Base-by-base conservation (phyloP, 768 basidiomycete species). In the Suillus subluteus region DNA sequence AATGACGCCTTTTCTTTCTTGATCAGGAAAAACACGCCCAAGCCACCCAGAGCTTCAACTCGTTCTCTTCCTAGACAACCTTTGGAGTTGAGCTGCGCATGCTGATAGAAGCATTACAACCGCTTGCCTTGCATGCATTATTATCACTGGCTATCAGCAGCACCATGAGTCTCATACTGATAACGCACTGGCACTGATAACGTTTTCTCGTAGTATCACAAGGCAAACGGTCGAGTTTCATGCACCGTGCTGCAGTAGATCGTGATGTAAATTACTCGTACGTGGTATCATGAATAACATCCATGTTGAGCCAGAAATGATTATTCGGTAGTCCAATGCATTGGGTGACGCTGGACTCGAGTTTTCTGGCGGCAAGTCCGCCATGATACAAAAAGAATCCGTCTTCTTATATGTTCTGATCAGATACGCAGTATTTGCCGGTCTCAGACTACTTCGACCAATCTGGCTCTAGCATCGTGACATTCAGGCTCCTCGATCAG, bases 1-100 rank as follows among this genome's bases (percentile, higher is more conserved):
- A 41, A 43, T 61, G 59, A 30, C 26, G 18, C 41, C 26, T 43
- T 61, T 61, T 59, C 37, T 59, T 40, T 41, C 58, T 61, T 61
- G 59, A 61, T 61, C 59, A 61, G 59, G 59, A 30, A 61, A 61
- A 43, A 61, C 59, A 61, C 59, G 59, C 41, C 16, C 38, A 58
- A 58, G n/a, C 55, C 55, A 56, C 58, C 58, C 40, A 26, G 15
- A 9, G 7, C n/a, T n/a, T 59, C 38, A 18, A 30, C 16, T 26
- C 40, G 38, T 40, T 40, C 38, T 59, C 15, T 66, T 38, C 35
- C 44, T 21, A 43, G 16, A 43, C 41, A 32, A 23, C 37, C 32
- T 32, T 43, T 61, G 59, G 26, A 61, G 6, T 32, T 43, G 30
- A 61, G 30, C 26, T 41, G 26, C 18, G 40, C 59, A 30, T 30